Conservation (phyloP, 345 rosid genomes). For the Erucastrum elatum region DNA sequence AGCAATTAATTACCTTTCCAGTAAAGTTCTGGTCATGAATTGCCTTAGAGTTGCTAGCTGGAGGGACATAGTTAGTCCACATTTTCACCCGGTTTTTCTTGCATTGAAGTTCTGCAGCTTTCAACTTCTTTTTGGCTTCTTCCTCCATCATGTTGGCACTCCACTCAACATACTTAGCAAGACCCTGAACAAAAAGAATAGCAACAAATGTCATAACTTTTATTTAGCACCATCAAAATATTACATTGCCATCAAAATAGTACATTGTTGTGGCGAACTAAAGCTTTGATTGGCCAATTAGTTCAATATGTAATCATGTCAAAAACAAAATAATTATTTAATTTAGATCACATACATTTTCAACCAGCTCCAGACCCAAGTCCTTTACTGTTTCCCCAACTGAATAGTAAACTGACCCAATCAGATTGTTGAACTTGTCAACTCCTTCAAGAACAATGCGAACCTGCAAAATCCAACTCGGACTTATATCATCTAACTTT, state of each 20-base stretch:
- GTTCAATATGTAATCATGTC: conserved; percentile 7
- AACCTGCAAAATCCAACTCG: conserved; percentile 56
- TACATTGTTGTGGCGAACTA: conserved; percentile 5
- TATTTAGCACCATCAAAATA: background rate
- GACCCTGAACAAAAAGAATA: conserved; percentile 55
- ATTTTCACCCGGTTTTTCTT: conserved; percentile 73
- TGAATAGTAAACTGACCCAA: conserved; percentile 88
- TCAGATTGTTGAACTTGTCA: conserved; percentile 88
- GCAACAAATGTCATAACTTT: conserved; percentile 17
- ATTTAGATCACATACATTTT: conserved; percentile 55
- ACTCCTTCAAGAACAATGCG: conserved; percentile 97
- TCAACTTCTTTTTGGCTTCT: conserved; percentile 69
- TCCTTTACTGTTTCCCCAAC: conserved; percentile 84
- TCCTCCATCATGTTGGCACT: conserved; percentile 98
- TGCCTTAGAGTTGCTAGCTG: conserved; percentile 79
- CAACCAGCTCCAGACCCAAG: conserved; percentile 88
- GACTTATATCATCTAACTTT: conserved; percentile 22
- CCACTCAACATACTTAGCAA: conserved; percentile 97
- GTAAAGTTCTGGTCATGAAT: conserved; percentile 88
- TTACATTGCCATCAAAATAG: background rate
- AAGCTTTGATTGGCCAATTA: background rate
- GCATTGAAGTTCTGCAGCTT: conserved; percentile 86
- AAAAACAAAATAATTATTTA: background rate
- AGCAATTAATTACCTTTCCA: conserved; percentile 61
- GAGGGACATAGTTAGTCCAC: conserved; percentile 90